These are phyloP conservation scores for Colletotrichum kahawae DNA, from an alignment of 2,329 filamentous ascomycete genomes.

Conservation along the genomic window DNA sequence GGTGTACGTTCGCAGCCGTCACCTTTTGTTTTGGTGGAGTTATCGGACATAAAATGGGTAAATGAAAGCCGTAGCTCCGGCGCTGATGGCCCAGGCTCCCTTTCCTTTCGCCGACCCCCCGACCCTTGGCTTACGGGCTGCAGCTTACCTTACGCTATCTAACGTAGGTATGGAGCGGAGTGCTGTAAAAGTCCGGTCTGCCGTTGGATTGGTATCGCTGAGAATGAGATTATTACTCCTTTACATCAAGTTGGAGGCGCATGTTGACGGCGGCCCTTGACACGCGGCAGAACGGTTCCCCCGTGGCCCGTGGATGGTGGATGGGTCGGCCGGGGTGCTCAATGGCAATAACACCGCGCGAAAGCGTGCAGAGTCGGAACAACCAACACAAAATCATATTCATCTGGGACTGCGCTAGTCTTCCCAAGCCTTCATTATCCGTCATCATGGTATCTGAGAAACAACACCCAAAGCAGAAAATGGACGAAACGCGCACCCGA, in stretches of 20 bases:
- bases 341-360: not conserved
- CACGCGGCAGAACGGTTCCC: not conserved
- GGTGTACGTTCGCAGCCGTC: not conserved
- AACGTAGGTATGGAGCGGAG: not conserved
- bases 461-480: not conserved
- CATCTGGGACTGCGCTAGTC: not conserved
- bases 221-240: not conserved
- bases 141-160: not conserved
- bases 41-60: not conserved
- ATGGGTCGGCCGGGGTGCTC: not conserved
- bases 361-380: not conserved
- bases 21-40: not conserved
- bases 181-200: not conserved
- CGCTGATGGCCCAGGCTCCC: not conserved
- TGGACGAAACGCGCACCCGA: not conserved
- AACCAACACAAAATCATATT: not conserved
- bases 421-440: conserved; percentile 8
- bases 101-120: not conserved
- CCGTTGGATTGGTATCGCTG: not conserved
- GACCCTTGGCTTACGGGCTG: not conserved
- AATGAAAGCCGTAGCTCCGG: not conserved
- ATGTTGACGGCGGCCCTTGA: not conserved
- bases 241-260: not conserved
- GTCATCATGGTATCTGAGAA: conserved; percentile 21
- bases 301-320: not conserved